Evolutionary conservation across 2,329 filamentous ascomycete genomes (phyloP).

Genomic region (Aspergillus quadrilineatus): DNA sequence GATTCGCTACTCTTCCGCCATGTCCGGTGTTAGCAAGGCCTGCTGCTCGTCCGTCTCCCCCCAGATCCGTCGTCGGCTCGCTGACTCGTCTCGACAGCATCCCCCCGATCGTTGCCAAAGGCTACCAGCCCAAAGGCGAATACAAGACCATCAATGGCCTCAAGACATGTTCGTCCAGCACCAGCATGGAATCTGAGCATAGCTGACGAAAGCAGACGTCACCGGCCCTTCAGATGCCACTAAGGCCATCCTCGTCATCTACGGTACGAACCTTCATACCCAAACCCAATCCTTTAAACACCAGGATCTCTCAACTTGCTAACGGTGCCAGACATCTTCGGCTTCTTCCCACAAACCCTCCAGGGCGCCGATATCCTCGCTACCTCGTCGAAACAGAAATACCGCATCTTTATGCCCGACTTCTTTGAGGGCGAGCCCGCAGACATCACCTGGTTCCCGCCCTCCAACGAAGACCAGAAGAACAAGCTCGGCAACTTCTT

Average conservation of each 20-base stretch:
- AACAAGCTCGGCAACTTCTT: slow-evolving; percentile 62
- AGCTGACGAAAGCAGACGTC: slow-evolving; percentile 42
- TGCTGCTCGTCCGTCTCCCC: slow-evolving; percentile 42
- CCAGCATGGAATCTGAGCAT: background rate
- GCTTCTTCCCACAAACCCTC: slow-evolving; percentile 62
- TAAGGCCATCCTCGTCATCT: slow-evolving; percentile 59
- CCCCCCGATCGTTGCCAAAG: slow-evolving; percentile 42
- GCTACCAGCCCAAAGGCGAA: slow-evolving; percentile 58
- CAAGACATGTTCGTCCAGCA: slow-evolving; percentile 55
- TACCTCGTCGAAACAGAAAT: slow-evolving; percentile 61
- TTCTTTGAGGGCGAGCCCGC: slow-evolving; percentile 78
- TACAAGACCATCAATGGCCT: slow-evolving; percentile 60
- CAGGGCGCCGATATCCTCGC: slow-evolving; percentile 65
- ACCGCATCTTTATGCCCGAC: slow-evolving; percentile 88
- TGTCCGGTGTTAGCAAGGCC: slow-evolving; percentile 46
- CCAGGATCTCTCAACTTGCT: background rate
- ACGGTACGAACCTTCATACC: slow-evolving; percentile 31
- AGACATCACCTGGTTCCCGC: slow-evolving; percentile 61
- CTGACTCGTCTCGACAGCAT: slow-evolving; percentile 29
- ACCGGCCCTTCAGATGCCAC: slow-evolving; percentile 58
- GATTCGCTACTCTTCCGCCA: slow-evolving; percentile 28
- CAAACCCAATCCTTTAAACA: background rate
- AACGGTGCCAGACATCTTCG: slow-evolving; percentile 56
- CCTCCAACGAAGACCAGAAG: slow-evolving; percentile 60
- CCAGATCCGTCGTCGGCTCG: background rate